phyloP scores from a whole-genome alignment of 371 early-diverging fungal species.

The Syncephalastrum racemosum region DNA sequence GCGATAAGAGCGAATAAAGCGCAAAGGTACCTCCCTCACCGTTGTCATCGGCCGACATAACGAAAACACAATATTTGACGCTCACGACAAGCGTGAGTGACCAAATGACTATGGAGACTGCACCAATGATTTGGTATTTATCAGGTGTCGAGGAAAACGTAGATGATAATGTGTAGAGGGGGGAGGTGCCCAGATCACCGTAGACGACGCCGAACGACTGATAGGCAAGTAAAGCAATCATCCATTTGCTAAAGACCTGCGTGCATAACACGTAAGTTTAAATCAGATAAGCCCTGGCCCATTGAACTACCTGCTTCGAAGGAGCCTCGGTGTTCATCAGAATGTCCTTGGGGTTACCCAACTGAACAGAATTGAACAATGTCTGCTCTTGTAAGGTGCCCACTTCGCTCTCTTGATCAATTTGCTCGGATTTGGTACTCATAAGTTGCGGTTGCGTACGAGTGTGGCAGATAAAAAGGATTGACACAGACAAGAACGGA shows the following conservation, averaged over 20 bases:
- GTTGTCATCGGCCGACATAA: conserved; percentile 57
- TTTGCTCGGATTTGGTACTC: conserved; percentile 9
- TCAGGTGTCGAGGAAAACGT: conserved; percentile 32
- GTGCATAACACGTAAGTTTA: background rate
- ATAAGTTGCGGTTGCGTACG: background rate
- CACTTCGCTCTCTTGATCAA: conserved; percentile 12
- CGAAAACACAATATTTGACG: conserved; percentile 53
- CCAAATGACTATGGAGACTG: conserved; percentile 56
- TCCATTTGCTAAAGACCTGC: conserved; percentile 16
- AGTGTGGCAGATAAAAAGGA: background rate
- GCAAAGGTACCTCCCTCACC: conserved; percentile 70
- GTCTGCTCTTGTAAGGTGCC: conserved; percentile 7
- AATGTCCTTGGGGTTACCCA: conserved; percentile 17
- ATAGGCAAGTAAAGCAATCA: conserved; percentile 19
- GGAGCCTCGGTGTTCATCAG: conserved; percentile 19
- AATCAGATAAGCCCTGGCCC: background rate
- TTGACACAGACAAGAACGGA: background rate
- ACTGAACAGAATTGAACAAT: conserved; percentile 18
- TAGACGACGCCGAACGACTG: conserved; percentile 38
- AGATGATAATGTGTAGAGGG: conserved; percentile 50
- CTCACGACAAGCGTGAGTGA: conserved; percentile 49
- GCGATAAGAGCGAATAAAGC: conserved; percentile 45
- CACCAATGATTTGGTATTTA: conserved; percentile 34
- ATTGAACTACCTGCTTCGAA: conserved; percentile 11
- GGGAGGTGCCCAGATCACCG: conserved; percentile 61